These are phyloP conservation scores for Cadophora luteo-olivacea DNA, from an alignment of 2,329 filamentous ascomycete species.

Conservation along the genomic window DNA sequence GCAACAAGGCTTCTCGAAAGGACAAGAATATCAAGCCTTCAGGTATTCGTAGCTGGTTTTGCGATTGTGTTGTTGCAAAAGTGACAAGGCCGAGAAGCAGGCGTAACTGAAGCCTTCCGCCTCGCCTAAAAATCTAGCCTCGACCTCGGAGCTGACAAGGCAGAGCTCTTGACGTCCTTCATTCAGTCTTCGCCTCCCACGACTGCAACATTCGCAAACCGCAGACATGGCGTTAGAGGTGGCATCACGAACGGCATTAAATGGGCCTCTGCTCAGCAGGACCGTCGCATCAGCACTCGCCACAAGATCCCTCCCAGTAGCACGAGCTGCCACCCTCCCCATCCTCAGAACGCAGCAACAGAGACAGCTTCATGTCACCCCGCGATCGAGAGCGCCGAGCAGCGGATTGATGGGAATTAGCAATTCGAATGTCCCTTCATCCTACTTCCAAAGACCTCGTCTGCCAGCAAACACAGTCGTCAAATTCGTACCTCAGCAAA, in stretches of 20 bases:
- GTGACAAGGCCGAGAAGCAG: constrained; percentile 6
- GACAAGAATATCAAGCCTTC: background rate
- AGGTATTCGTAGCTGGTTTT: background rate
- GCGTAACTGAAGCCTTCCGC: constrained; percentile 20
- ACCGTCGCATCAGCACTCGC: constrained; percentile 28
- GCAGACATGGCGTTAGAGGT: constrained; percentile 37
- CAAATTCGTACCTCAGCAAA: constrained; percentile 98
- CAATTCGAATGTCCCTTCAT: constrained; percentile 58
- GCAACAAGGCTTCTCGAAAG: background rate
- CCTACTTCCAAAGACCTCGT: constrained; percentile 79
- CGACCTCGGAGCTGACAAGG: constrained; percentile 13
- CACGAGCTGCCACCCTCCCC: constrained; percentile 34
- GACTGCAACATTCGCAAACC: constrained; percentile 19
- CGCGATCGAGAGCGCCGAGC: constrained; percentile 38
- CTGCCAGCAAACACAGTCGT: constrained; percentile 93
- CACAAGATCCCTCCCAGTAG: constrained; percentile 30
- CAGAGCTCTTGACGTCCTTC: constrained; percentile 15
- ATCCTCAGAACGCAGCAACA: constrained; percentile 35
- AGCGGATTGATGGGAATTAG: constrained; percentile 41
- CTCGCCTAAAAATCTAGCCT: constrained; percentile 36
- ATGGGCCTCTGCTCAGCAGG: constrained; percentile 34
- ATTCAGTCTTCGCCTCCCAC: background rate
- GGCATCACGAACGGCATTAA: constrained; percentile 37
- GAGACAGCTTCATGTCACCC: constrained; percentile 39
- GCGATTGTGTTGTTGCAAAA: constrained; percentile 7